Percentiles rank a stretch among this genome's conserved stretches.
Evolutionary conservation across 139 green algal species (phyloP).

Genomic region (Volvox africanus): DNA sequence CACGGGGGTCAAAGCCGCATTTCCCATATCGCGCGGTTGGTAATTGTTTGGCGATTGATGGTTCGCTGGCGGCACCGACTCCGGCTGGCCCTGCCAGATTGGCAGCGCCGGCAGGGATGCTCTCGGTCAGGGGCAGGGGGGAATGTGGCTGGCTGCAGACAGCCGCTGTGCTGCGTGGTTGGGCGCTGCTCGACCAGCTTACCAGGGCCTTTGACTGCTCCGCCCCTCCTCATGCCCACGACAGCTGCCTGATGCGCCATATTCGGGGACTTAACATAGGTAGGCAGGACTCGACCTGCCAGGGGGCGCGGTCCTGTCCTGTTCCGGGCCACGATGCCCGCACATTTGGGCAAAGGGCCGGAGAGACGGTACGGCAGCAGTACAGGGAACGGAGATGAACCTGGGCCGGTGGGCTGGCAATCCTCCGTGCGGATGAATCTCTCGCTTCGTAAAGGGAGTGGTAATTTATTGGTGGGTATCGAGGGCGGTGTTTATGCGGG

Average conservation of each 20-base stretch:
- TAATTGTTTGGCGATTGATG: too few relatives aligned
- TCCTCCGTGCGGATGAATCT: too few relatives aligned
- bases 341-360: constrained; percentile 1
- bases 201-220: neutral
- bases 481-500: too few relatives aligned
- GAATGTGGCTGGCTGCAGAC: too few relatives aligned
- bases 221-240: neutral
- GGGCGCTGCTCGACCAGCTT: neutral
- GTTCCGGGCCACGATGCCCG: neutral
- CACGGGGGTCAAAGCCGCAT: too few relatives aligned
- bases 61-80: too few relatives aligned
- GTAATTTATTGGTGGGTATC: too few relatives aligned
- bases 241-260: neutral
- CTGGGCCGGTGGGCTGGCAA: too few relatives aligned
- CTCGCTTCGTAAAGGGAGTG: too few relatives aligned
- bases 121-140: too few relatives aligned
- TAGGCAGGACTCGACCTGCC: neutral
- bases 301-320: too few relatives aligned
- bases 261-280: neutral
- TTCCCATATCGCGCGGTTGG: too few relatives aligned
- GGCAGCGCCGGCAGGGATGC: neutral
- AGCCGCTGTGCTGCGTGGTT: neutral
- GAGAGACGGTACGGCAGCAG: neutral
- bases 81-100: neutral
- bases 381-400: neutral